These are phyloP conservation scores for Yamadazyma blattariae DNA, from an alignment of 1,139 yeast species.

Conservation along the genomic window DNA sequence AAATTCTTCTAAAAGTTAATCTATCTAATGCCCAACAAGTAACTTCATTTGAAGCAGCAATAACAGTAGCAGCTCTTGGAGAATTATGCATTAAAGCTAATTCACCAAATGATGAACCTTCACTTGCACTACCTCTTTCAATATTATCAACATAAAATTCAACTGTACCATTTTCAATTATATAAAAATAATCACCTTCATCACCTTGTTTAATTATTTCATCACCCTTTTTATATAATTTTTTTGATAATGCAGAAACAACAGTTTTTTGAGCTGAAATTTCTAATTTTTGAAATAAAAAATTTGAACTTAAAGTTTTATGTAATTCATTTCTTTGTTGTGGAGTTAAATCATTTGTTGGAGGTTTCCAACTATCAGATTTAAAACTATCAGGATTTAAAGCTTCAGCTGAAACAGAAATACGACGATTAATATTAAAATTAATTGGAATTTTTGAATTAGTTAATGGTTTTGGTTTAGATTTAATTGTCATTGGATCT, in stretches of 20 bases:
- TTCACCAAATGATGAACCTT: constrained; percentile 94
- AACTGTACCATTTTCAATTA: constrained; percentile 82
- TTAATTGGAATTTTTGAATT: constrained; percentile 44
- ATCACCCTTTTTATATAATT: constrained; percentile 54
- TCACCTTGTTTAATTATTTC: constrained; percentile 90
- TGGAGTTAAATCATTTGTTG: constrained; percentile 59
- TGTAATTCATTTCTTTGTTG: constrained; percentile 69
- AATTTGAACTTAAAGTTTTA: constrained; percentile 72
- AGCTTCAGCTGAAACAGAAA: constrained; percentile 84
- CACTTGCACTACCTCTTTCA: constrained; percentile 70
- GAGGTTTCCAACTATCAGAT: constrained; percentile 73
- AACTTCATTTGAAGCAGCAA: constrained; percentile 66
- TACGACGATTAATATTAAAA: constrained; percentile 80
- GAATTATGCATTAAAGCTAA: constrained; percentile 96
- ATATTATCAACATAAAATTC: constrained; percentile 75
- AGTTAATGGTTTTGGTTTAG: constrained; percentile 18
- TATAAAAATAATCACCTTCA: constrained; percentile 92
- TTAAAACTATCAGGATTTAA: constrained; percentile 53
- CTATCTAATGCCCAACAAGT: constrained; percentile 88
- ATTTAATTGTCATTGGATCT: constrained; percentile 11
- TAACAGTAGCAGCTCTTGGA: constrained; percentile 95
- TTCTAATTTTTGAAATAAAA: constrained; percentile 74
- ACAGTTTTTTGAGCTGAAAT: constrained; percentile 76
- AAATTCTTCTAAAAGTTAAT: constrained; percentile 85
- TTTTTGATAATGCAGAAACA: constrained; percentile 77